phyloP scores from a whole-genome alignment of 768 basidiomycete species.

The Krasilnikovozyma curviuscula region DNA sequence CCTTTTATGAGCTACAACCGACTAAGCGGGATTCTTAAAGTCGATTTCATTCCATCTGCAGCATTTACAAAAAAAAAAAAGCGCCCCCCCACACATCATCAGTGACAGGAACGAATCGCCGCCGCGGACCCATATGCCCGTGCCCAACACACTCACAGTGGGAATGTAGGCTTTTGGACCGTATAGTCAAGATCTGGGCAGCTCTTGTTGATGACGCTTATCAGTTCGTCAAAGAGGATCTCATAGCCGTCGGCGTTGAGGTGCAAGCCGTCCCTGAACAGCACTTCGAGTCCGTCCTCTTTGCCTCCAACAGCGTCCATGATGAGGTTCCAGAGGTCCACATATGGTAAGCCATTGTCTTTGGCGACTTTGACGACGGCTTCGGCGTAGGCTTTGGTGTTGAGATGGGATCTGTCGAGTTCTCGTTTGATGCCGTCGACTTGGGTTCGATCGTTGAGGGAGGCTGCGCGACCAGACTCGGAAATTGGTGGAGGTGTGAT shows the following conservation, averaged over 20 bases:
- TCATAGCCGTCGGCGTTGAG: slow-evolving; percentile 56
- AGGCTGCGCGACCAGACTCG: slow-evolving; percentile 17
- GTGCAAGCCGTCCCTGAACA: slow-evolving; percentile 67
- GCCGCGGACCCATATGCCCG: neutral
- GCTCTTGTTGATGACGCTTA: slow-evolving; percentile 36
- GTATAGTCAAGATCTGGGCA: slow-evolving; percentile 55
- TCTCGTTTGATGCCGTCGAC: too few relatives aligned
- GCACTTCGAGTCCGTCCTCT: slow-evolving; percentile 36
- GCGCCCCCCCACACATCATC: neutral
- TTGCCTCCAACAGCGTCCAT: slow-evolving; percentile 52
- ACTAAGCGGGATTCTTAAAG: neutral
- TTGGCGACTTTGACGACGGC: slow-evolving; percentile 44
- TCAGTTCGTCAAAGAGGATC: slow-evolving; percentile 48
- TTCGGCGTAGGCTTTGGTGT: slow-evolving; percentile 48
- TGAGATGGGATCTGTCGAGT: slow-evolving; percentile 43
- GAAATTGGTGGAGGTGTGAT: slow-evolving; percentile 70
- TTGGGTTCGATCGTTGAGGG: slow-evolving; percentile 37
- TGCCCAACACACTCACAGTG: slow-evolving; percentile 33
- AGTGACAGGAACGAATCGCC: neutral
- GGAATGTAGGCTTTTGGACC: slow-evolving; percentile 40
- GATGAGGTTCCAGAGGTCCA: slow-evolving; percentile 57
- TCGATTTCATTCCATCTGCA: slow-evolving; percentile 3
- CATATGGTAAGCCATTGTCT: slow-evolving; percentile 39
- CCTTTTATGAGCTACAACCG: neutral
- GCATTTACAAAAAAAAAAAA: neutral